phyloP scores from a whole-genome alignment of 768 basidiomycete species.

The Mycena belliarum region DNA sequence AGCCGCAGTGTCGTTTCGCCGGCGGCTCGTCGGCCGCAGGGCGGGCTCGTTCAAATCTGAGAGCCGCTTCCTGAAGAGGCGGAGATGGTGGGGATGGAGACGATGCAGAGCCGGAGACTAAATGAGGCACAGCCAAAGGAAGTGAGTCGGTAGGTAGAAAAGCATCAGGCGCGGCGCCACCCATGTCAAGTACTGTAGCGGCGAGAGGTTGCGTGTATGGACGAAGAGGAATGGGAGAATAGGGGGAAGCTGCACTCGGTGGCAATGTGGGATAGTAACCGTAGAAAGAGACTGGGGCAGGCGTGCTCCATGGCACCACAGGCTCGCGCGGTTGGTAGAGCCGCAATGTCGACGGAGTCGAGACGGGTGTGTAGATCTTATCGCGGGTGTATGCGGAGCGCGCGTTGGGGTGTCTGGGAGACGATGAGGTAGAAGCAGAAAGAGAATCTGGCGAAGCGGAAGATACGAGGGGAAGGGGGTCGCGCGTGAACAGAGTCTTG shows the following conservation, averaged over 20 bases:
- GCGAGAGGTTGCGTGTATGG: neutral
- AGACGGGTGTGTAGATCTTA: neutral
- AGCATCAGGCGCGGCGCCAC: no score
- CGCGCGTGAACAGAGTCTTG: conserved; percentile 2
- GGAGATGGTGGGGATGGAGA: neutral
- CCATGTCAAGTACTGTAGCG: conserved; percentile 4
- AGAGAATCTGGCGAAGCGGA: neutral
- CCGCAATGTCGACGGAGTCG: conserved; percentile 1
- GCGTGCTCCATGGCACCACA: neutral
- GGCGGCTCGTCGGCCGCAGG: neutral
- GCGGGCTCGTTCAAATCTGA: neutral
- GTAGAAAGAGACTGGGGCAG: neutral
- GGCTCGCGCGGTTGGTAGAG: neutral
- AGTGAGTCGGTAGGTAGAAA: no score
- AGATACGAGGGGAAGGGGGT: conserved; percentile 4
- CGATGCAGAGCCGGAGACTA: neutral
- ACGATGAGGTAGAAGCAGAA: neutral
- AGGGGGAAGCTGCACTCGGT: neutral
- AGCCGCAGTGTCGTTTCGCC: neutral
- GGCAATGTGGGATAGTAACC: neutral
- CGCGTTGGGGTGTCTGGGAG: neutral
- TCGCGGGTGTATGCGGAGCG: conserved; percentile 4
- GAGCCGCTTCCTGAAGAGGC: neutral
- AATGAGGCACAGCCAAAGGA: no score
- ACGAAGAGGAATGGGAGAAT: neutral